A percentile compares a stretch with the other conserved stretches of the same genome.
Conservation (phyloP, 2,329 filamentous ascomycete genomes). For the Fusarium pseudograminearum region DNA sequence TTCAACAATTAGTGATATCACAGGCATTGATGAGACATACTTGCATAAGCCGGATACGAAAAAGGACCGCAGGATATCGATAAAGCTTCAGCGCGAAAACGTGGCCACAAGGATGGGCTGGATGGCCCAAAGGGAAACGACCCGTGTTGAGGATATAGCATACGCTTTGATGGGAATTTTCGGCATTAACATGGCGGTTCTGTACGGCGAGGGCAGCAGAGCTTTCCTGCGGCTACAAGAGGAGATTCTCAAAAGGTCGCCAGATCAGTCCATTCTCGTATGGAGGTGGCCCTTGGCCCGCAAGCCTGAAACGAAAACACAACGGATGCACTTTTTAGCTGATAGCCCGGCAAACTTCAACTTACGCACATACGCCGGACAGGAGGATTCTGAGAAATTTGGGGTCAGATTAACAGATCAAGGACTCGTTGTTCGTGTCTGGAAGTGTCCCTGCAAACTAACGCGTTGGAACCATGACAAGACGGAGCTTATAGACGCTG, state of each 20-base stretch:
- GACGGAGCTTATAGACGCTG: slow-evolving; percentile 39
- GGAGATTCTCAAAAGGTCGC: slow-evolving; percentile 51
- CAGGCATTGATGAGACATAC: slow-evolving; percentile 42
- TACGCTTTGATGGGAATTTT: slow-evolving; percentile 54
- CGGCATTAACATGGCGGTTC: slow-evolving; percentile 52
- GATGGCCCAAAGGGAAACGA: slow-evolving; percentile 51
- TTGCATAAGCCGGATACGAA: slow-evolving; percentile 35
- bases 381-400: slow-evolving; percentile 43
- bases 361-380: slow-evolving; percentile 44
- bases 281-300: slow-evolving; percentile 43
- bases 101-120: slow-evolving; percentile 53
- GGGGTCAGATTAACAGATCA: slow-evolving; percentile 41
- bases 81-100: slow-evolving; percentile 42
- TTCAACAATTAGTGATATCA: slow-evolving; percentile 41
- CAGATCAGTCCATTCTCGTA: slow-evolving; percentile 54
- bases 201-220: slow-evolving; percentile 53
- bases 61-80: slow-evolving; percentile 35
- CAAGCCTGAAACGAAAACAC: slow-evolving; percentile 24
- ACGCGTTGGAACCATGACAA: slow-evolving; percentile 41
- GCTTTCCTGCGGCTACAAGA: slow-evolving; percentile 53
- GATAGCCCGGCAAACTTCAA: slow-evolving; percentile 46
- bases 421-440: slow-evolving; percentile 45
- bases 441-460: slow-evolving; percentile 46
- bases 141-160: slow-evolving; percentile 49
- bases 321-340: slow-evolving; percentile 44